Conservation (phyloP, 371 early-diverging fungal genomes). For the Batkoa obscura region DNA sequence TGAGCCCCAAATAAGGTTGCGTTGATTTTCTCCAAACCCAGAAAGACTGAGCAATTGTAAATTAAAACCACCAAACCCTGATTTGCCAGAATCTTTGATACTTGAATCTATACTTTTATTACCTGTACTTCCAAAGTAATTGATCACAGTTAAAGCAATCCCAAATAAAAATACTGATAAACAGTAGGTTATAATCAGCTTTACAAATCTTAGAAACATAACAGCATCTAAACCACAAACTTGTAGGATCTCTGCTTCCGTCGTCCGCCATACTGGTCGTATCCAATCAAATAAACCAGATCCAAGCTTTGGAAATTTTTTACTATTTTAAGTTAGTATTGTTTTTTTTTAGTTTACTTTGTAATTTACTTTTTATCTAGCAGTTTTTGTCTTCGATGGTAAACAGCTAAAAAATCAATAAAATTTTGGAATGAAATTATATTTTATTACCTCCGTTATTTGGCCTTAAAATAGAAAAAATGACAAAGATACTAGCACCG, state of each 20-base stretch:
- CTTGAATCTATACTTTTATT: background rate
- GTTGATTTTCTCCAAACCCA: background rate
- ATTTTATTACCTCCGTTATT: slow-evolving; percentile 2
- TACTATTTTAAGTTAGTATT: background rate
- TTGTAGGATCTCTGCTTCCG: slow-evolving; percentile 32
- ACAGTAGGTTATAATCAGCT: slow-evolving; percentile 18
- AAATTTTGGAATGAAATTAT: background rate
- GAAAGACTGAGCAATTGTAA: background rate
- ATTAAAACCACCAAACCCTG: too few relatives aligned
- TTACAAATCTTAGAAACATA: slow-evolving; percentile 52
- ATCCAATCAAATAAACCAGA: slow-evolving; percentile 37
- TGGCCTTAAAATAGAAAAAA: background rate
- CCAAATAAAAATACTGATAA: background rate
- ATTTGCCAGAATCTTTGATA: background rate
- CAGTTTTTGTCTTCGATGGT: background rate
- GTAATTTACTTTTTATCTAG: background rate
- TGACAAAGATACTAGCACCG: background rate
- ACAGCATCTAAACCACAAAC: slow-evolving; percentile 53
- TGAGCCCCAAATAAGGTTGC: background rate
- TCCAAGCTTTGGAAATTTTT: slow-evolving; percentile 20
- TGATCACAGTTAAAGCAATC: background rate
- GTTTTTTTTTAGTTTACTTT: too few relatives aligned
- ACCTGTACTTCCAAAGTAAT: background rate
- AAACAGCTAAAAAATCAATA: background rate
- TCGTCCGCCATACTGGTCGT: slow-evolving; percentile 23